Evolutionary conservation across 768 basidiomycete species (phyloP), one percentile per base, ranked within the genome.

Genomic region (Clitopilus hobsonii): DNA sequence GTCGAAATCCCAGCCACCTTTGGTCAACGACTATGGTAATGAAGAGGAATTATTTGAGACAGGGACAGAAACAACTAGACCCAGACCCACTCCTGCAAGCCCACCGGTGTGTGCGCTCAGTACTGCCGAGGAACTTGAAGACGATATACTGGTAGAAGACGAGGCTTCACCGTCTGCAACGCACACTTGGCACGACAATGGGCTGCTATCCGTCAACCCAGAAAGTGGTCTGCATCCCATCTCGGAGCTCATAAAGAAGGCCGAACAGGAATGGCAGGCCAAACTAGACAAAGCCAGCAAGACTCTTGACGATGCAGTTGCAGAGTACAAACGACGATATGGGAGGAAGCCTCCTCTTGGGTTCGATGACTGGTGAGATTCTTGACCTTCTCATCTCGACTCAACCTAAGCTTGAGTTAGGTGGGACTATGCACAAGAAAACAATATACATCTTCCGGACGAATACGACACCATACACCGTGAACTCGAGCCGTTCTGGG

Each of bases 401-500:
- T 25, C 30, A 28, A 10, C n/a, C 13, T 23, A 14, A 30, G 20
- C 30, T 32, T 49, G 20, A 11, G 11, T 24, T 32, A 79, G 78
- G 79, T 81, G 77, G 77, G 60, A 71, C 36, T 79, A 77, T 66
- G 90, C 83, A n/a, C 73, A 75, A 63, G 76, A 84, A 49, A 81
- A 94, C 67, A 71, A 82, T 16, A 84, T 91, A 23, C 83, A 85
- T 61, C 83, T 96, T 53, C 80, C 88, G 5, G 94, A 98, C 65
- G 94, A 96, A 68, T 96, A 92, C 61, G 91, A 91, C 61, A 74
- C 76, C 24, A 82, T 95, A 26, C 65, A 77, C 49, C 73, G 81
- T 47, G 93, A 96, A 64, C 73, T 98, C 3, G 84, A 85, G 50
- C 91, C 92, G 0, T 97, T 91, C 70, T 94, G 89, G 88, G 76